phyloP scores from a whole-genome alignment of 1,139 yeast genomes.

The Candida pseudoviswanathii region DNA sequence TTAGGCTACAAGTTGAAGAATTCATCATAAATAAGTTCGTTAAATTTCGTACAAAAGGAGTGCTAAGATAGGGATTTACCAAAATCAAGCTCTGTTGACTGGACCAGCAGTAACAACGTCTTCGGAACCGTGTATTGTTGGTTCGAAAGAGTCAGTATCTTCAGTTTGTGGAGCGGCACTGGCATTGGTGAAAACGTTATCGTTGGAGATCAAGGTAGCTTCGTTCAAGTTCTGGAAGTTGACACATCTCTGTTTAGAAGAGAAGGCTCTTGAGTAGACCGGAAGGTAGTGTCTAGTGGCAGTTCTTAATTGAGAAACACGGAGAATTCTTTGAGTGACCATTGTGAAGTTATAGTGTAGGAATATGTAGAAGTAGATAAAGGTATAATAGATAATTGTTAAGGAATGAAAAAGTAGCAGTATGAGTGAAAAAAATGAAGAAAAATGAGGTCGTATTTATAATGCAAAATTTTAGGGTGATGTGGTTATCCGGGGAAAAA shows the following conservation, averaged over 20 bases:
- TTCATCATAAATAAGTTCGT: neutral
- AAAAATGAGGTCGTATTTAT: slow-evolving; percentile 1
- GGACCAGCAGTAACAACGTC: slow-evolving; percentile 51
- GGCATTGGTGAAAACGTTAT: slow-evolving; percentile 27
- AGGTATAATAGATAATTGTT: neutral
- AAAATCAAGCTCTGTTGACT: slow-evolving; percentile 29
- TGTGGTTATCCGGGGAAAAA: neutral
- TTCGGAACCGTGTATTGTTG: slow-evolving; percentile 43
- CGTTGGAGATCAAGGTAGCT: slow-evolving; percentile 38
- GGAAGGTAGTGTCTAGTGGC: slow-evolving; percentile 53
- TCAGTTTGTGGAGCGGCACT: slow-evolving; percentile 16
- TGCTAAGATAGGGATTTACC: neutral
- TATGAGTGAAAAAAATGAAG: neutral
- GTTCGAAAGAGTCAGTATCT: slow-evolving; percentile 37
- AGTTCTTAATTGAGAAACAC: slow-evolving; percentile 41
- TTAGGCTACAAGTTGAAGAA: neutral
- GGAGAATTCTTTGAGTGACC: slow-evolving; percentile 37
- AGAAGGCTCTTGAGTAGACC: slow-evolving; percentile 24
- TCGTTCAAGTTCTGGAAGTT: slow-evolving; percentile 40
- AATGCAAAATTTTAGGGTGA: neutral
- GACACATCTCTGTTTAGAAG: slow-evolving; percentile 42
- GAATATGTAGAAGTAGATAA: neutral
- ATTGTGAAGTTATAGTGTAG: slow-evolving; percentile 17
- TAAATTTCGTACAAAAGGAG: neutral
- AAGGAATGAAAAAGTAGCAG: neutral